These are phyloP conservation scores for Kwoniella sp. DNA, from an alignment of 768 basidiomycete species.

Conservation along the genomic window DNA sequence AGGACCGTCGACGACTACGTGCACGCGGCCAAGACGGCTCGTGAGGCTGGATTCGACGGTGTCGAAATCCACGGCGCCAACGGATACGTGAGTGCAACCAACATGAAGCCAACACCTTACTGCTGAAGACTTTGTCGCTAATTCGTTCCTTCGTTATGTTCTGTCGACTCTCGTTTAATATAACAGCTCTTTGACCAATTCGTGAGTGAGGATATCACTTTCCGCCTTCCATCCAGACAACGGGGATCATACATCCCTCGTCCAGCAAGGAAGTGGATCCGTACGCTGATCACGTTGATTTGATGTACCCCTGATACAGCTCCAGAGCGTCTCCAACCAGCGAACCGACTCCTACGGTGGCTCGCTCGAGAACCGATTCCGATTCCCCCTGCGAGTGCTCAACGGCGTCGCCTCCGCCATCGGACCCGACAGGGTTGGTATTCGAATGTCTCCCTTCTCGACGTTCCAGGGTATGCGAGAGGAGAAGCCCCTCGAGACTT, in stretches of 20 bases:
- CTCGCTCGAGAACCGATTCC: constrained; percentile 64
- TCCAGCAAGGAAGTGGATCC: neutral
- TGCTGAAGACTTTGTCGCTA: no score
- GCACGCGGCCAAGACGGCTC: constrained; percentile 64
- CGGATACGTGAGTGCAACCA: constrained; percentile 34
- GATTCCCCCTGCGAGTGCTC: constrained; percentile 64
- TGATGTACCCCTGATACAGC: neutral
- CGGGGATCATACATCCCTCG: neutral
- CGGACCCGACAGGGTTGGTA: constrained; percentile 62
- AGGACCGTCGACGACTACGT: constrained; percentile 58
- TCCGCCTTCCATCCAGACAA: neutral
- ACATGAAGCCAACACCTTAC: no score
- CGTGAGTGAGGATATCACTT: constrained; percentile 17
- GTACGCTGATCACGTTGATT: neutral
- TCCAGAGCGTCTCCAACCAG: constrained; percentile 62
- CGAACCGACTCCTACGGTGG: constrained; percentile 72
- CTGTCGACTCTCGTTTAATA: no score
- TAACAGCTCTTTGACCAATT: constrained; percentile 66
- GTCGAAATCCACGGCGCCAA: constrained; percentile 62
- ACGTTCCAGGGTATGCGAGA: constrained; percentile 59
- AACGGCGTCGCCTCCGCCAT: constrained; percentile 62
- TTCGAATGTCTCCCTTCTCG: constrained; percentile 67
- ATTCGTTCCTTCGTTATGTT: neutral
- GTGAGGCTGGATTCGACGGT: constrained; percentile 71
- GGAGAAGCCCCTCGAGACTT: constrained; percentile 22